These are phyloP conservation scores for Daldinia bambusicola DNA, from an alignment of 495 filamentous ascomycete genomes.

Conservation along the genomic window DNA sequence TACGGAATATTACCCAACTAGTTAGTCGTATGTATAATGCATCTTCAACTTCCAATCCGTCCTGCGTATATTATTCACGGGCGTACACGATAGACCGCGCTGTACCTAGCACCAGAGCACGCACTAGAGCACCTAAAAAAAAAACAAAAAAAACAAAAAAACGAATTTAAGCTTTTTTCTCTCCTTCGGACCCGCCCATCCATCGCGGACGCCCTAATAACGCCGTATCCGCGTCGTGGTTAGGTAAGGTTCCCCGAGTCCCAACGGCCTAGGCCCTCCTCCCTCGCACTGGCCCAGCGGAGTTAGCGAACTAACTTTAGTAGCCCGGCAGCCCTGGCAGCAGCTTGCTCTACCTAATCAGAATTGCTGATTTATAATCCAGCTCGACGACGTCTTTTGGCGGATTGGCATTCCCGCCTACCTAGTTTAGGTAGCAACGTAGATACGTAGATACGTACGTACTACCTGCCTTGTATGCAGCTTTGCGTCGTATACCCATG, in stretches of 20 bases:
- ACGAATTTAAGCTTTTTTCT: conserved; percentile 1
- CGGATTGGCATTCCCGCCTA: no score
- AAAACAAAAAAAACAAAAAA: no score
- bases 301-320: conserved; percentile 14
- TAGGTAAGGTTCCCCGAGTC: no score
- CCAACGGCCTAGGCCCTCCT: not conserved
- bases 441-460: no score
- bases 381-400: not conserved
- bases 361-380: conserved; percentile 30
- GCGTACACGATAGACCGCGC: no score
- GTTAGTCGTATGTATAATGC: no score
- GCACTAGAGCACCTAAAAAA: not conserved
- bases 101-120: no score
- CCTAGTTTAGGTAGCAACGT: not conserved
- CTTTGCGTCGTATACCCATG: conserved; percentile 23
- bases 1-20: not conserved
- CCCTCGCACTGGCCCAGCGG: conserved; percentile 19
- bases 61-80: no score
- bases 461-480: no score
- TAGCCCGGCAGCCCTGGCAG: not conserved
- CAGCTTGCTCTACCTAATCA: not conserved
- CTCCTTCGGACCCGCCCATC: not conserved
- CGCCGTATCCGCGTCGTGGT: not conserved
- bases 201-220: not conserved
- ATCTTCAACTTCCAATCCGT: no score